Evolutionary conservation across 192 early-diverging fungal species (phyloP), one percentile per base, ranked within the genome.

Genomic region (Radiomyces spectabilis): DNA sequence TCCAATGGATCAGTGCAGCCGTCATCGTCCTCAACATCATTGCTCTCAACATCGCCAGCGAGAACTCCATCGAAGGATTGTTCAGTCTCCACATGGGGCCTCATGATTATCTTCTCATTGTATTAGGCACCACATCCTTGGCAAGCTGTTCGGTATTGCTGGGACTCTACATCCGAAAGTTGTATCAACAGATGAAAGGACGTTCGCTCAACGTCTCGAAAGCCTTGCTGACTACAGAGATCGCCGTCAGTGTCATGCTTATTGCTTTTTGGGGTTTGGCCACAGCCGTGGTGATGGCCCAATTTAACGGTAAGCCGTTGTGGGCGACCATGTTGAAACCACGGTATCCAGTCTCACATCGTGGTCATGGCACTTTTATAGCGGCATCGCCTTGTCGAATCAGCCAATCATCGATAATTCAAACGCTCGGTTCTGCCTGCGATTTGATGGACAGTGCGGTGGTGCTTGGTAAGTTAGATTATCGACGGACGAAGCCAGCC

Each of bases 1-100:
- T 48, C 7, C 46, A 48, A 48, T 48, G 46, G 46, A 48, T 48
- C 24, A 48, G 46, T 48, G 24, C 30, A 27, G 46, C 46, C 15
- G 46, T 48, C 24, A 27, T 48, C 9, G 27, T 48, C 15, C 21
- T 31, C 24, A 48, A 48, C 15, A 48, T 21, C 24, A 26, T 48
- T 15, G 46, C 25, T 10, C 3, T 48, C 7, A 15, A 48, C 21
- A 25, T 6, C 9, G 27, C 10, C 46, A 30, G 4, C 7, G 15
- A 5, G 10, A 31, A 21, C 0, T 27, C 21, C 21, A 9, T 21
- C 9, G 46, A 8, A 8, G 13, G 33, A 35, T 35, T 5, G 33
- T 35, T 4, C 30, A 21, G 24, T 48, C 21, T 12, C 26, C n/a
- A 48, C 6, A 5, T 27, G 7, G 46, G 46, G 7, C 26, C 46